Evolutionary conservation across 768 basidiomycete genomes (phyloP), one percentile per base, ranked within the genome.

Genomic region (Phanerochaete sordida): DNA sequence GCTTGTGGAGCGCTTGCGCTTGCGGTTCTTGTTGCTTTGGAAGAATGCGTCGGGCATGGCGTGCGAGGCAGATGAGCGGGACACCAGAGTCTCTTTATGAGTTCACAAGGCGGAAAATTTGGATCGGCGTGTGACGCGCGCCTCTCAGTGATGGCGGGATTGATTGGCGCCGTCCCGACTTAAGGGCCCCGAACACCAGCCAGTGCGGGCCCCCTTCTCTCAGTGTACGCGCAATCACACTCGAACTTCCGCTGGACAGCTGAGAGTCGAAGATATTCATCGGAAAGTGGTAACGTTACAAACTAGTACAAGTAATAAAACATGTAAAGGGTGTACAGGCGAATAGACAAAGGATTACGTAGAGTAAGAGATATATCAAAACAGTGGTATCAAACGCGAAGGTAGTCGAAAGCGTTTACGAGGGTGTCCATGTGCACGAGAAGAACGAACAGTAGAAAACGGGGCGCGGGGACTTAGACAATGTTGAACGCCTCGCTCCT

Each of bases 1-100:
- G 2, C 67, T 68, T 12, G 76, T 72, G 15, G 76, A 58, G 27
- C 85, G 84, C 68, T 85, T 88, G 61, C 86, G 81, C 70, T 90
- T 91, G 52, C 81, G 79, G 61, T 74, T 75, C 71, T 84, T 87
- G 52, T 74, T 73, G 16, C 78, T 77, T 30, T 85, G 77, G 75
- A 95, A 94, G 77, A 95, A 95, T 13, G 88, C 75, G 79, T 93
- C 91, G 31, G 90, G 87, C 91, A 94, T 93, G 28, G 35, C 39
- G 26, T n/a, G 62, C 11, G 24, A 57, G 45, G 56, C 8, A 19
- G 39, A 28, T 11, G 30, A 15, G 19, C 19, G 39, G 4, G 33
- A 35, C 33, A 6, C 39, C 4, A 43, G 19, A 16, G 39, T n/a
- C n/a, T n/a, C 39, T 6, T 16, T 43, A 43, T 43, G 19, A 43